Conservation (phyloP, 2,329 filamentous ascomycete species). For the Monosporascus sp. region DNA sequence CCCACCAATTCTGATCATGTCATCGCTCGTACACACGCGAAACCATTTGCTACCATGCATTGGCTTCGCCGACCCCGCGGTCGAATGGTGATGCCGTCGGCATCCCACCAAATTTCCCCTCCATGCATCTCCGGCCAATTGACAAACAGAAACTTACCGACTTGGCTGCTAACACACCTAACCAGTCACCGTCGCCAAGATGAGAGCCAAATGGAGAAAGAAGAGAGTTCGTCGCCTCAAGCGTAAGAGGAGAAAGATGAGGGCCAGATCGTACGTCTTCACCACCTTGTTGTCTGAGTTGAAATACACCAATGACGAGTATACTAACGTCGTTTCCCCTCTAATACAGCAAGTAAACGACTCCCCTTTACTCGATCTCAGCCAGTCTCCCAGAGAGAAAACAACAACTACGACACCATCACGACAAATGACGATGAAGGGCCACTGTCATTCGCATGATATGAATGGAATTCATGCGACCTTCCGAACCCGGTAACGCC, state of each 20-base stretch:
- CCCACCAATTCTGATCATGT: neutral
- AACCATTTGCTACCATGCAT: neutral
- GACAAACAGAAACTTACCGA: neutral
- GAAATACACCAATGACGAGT: neutral
- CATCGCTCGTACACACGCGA: neutral
- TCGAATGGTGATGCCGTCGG: neutral
- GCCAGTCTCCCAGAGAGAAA: conserved; percentile 25
- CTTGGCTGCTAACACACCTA: conserved; percentile 10
- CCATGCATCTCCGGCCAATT: neutral
- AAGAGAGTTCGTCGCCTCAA: conserved; percentile 99
- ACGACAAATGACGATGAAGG: conserved; percentile 30
- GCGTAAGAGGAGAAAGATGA: conserved; percentile 99
- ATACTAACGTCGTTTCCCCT: conserved; percentile 6
- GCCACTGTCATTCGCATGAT: conserved; percentile 28
- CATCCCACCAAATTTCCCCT: neutral
- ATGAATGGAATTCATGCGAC: conserved; percentile 2
- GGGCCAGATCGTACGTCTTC: conserved; percentile 83
- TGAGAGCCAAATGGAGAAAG: conserved; percentile 99
- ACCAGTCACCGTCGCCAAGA: conserved; percentile 40
- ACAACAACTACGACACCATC: conserved; percentile 15
- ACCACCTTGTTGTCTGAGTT: neutral
- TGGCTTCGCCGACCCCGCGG: neutral
- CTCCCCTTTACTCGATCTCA: conserved; percentile 37
- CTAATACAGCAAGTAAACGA: conserved; percentile 39
- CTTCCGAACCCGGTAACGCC: conserved; percentile 4